Evolutionary conservation across 371 early-diverging fungal species (phyloP), one percentile per base, ranked within the genome.

Genomic region (Mortierella sp.): DNA sequence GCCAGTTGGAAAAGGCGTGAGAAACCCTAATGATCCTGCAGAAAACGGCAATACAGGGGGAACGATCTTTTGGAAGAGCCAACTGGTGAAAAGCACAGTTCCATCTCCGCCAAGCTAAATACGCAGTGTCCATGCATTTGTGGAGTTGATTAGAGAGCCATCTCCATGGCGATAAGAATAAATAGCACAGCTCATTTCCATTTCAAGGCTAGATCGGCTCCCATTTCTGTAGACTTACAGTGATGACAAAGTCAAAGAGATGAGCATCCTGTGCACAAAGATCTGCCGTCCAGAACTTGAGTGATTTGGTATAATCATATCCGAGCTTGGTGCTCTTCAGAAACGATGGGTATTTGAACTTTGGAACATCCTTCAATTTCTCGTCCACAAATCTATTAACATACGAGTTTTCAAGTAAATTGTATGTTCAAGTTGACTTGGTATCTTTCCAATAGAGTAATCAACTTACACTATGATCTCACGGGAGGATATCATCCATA

Each of bases 31-130:
- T 42, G 96, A 93, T 3, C 96, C 96, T 29, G 95, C 76, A 70
- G 95, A 92, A 79, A 98, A 96, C 0, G 98, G 94, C 19, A 97
- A 87, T 28, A 97, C 86, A 0, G 97, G 95, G 31, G 98, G 97
- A 6, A 96, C 95, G 5, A 89, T 85, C 12, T 79, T 84, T 82
- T 98, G 96, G 83, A 97, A 98, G 37, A 97, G 82, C 92, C 94
- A 95, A 17, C 94, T 89, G 19, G 96, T 91, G 68, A 93, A 94
- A 32, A 96, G 83, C 23, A 95, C 95, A 9, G 96, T 96, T 42
- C 96, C 96, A 87, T 96, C 96, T 32, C 96, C 96, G 43, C 96
- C 96, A 55, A 96, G 88, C 91, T 91, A 72, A 10, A 35, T 35
- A 35, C 17, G 17, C 17, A 43, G 10, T 43, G 13, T 13, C 10